Base-by-base conservation (phyloP, 2,329 filamentous ascomycete genomes). In the Colletotrichum orchidophilum region DNA sequence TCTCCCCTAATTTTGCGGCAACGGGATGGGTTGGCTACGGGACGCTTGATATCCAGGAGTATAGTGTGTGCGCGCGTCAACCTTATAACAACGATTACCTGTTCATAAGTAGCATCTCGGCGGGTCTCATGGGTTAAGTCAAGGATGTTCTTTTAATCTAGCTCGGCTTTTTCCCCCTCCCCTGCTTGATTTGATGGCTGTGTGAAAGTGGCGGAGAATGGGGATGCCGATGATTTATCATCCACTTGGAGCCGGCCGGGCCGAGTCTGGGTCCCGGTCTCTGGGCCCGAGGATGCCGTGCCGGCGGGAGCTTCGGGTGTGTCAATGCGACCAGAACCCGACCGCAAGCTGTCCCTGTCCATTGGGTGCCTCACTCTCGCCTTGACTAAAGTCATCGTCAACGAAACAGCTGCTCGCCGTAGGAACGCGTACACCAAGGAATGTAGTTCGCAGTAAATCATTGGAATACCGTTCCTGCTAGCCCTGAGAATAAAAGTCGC, bases 11-110 rank as follows among this genome's bases (percentile, higher is more conserved):
- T 63, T 52, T 54, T 53, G 49, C 68, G 42, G 66, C 52, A 64
- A 26, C 59, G 26, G 54, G 58, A n/a, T 57, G 49, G 69, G 60
- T 70, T 68, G 65, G 54, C 46, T 49, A 63, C 26, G 69, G 65
- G 18, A 64, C 55, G 69, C 66, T 70, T 71, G 65, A 71, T 70
- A 70, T 71, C 59, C 65, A 71, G 60, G 65, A 71, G 68, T 67
- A 70, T 15, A 67, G 63, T 71, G 63, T 68, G 50, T 46, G 39
- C 39, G 52, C 68, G 39, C 33, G 49, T 68, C 57, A 18, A 58
- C 63, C 46, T 62, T 62, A 39, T 62, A 53, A 58, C 52, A 58
- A 49, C 57, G 46, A 52, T 27, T 42, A 53, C 24, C 21, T 53
- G n/a, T n/a, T 18, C 11, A 53, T 39, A 39, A 31, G 26, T n/a